These are phyloP conservation scores for Cryptosporidium ryanae DNA, from an alignment of 169 alveolate genomes.

Conservation along the genomic window DNA sequence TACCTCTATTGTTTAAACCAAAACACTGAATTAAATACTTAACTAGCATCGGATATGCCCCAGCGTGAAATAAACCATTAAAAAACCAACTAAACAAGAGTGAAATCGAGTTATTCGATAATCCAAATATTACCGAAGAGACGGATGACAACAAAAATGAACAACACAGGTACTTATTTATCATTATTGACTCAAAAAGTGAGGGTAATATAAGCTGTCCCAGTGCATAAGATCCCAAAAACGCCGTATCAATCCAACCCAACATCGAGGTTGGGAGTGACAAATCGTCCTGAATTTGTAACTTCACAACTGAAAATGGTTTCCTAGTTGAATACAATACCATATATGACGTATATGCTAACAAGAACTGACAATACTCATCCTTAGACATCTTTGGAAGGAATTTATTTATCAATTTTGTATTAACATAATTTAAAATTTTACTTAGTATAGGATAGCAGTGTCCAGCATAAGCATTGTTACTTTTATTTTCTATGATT, in stretches of 20 bases:
- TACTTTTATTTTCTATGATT: no score
- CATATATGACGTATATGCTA: slow-evolving; percentile 76
- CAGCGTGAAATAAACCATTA: slow-evolving; percentile 79
- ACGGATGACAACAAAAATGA: slow-evolving; percentile 73
- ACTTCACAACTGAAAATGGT: slow-evolving; percentile 80
- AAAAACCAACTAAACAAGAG: slow-evolving; percentile 71
- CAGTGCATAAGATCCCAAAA: slow-evolving; percentile 78
- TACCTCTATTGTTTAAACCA: slow-evolving; percentile 71
- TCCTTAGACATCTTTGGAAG: slow-evolving; percentile 41
- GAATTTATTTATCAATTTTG: slow-evolving; percentile 14
- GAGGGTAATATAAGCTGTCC: slow-evolving; percentile 79
- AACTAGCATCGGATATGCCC: slow-evolving; percentile 79
- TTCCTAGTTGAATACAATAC: slow-evolving; percentile 77
- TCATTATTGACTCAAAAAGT: slow-evolving; percentile 44
- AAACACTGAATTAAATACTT: slow-evolving; percentile 63
- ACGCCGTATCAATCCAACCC: slow-evolving; percentile 80
- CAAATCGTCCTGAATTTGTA: slow-evolving; percentile 60
- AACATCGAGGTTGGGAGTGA: slow-evolving; percentile 68
- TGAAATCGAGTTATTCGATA: neutral
- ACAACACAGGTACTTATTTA: slow-evolving; percentile 10
- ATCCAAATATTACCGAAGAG: slow-evolving; percentile 69
- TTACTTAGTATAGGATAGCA: neutral
- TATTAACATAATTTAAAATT: neutral
- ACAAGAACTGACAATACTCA: slow-evolving; percentile 36
- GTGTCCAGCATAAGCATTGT: no score